A percentile compares a stretch with the other conserved stretches of the same genome.
Evolutionary conservation across 768 basidiomycete species (phyloP).

Genomic region (Dioszegia aurantiaca): DNA sequence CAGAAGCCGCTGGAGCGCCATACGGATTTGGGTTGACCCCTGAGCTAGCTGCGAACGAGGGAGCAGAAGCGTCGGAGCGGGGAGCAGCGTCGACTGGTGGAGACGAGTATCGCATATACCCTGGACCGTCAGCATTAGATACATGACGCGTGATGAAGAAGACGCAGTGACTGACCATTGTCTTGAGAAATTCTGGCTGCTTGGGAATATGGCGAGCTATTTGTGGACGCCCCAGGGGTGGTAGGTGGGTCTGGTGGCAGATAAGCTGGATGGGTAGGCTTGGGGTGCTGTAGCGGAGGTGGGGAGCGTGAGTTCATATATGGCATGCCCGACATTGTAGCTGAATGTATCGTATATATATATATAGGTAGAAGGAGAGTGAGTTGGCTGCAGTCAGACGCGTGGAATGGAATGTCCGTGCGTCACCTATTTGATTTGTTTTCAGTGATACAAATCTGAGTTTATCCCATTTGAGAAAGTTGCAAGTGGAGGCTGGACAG

Average conservation of each 20-base stretch:
- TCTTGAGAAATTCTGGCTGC: slow-evolving; percentile 47
- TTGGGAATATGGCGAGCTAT: slow-evolving; percentile 49
- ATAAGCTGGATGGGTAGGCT: slow-evolving; percentile 51
- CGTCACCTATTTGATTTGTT: not conserved
- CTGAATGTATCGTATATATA: too few relatives aligned
- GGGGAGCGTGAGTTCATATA: slow-evolving; percentile 49
- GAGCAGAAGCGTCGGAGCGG: slow-evolving; percentile 1
- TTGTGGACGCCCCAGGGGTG: slow-evolving; percentile 38
- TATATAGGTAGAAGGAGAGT: not conserved
- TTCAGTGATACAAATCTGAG: too few relatives aligned
- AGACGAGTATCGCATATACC: slow-evolving; percentile 44
- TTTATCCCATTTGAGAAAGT: slow-evolving; percentile 1
- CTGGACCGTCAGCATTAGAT: not conserved
- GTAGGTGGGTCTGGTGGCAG: slow-evolving; percentile 51
- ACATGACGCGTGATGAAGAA: too few relatives aligned
- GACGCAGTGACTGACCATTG: slow-evolving; percentile 18
- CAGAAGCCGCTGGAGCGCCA: slow-evolving; percentile 16
- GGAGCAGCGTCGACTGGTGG: slow-evolving; percentile 35
- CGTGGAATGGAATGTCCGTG: not conserved
- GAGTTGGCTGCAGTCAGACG: not conserved
- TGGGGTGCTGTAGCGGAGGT: slow-evolving; percentile 51
- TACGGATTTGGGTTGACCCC: slow-evolving; percentile 32
- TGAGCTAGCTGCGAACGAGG: slow-evolving; percentile 11
- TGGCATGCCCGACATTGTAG: slow-evolving; percentile 33
- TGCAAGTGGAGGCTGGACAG: not conserved